phyloP scores from a whole-genome alignment of 2,329 filamentous ascomycete genomes.

The Diplodia sapinea region DNA sequence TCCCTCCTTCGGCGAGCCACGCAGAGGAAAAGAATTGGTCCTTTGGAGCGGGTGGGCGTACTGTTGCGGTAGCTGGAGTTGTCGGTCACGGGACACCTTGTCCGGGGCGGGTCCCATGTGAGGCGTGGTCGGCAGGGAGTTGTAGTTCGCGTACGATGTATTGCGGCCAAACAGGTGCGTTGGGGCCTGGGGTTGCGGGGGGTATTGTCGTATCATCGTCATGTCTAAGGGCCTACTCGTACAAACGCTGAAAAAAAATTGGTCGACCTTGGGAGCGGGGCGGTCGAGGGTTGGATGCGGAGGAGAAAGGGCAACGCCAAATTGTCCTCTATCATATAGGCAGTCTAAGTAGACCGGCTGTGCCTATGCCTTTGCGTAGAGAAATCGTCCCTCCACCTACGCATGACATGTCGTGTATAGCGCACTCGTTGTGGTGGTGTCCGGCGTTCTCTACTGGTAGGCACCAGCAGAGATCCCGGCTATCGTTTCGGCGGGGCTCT shows the following conservation, averaged over 20 bases:
- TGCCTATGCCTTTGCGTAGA: slow-evolving; percentile 53
- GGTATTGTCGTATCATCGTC: slow-evolving; percentile 48
- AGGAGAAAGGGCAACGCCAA: slow-evolving; percentile 32
- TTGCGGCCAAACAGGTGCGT: slow-evolving; percentile 37
- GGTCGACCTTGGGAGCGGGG: slow-evolving; percentile 9
- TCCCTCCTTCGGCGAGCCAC: slow-evolving; percentile 37
- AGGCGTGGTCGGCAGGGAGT: slow-evolving; percentile 36
- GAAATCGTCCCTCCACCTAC: slow-evolving; percentile 45
- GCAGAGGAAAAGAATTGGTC: slow-evolving; percentile 45
- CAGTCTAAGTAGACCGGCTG: slow-evolving; percentile 48
- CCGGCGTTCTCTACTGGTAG: slow-evolving; percentile 26
- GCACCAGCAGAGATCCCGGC: slow-evolving; percentile 30
- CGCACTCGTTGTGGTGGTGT: slow-evolving; percentile 19
- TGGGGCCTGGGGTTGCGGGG: slow-evolving; percentile 42
- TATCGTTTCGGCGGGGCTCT: slow-evolving; percentile 9
- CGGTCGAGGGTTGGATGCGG: slow-evolving; percentile 10
- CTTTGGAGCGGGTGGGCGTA: slow-evolving; percentile 50
- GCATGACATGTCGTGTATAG: slow-evolving; percentile 47
- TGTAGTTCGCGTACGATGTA: slow-evolving; percentile 38
- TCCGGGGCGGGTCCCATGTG: slow-evolving; percentile 15
- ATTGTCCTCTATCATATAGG: slow-evolving; percentile 34
- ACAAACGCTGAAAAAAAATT: slow-evolving; percentile 18
- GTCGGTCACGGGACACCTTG: slow-evolving; percentile 30
- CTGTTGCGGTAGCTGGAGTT: slow-evolving; percentile 42
- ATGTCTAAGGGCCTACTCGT: slow-evolving; percentile 38